Evolutionary conservation across 257 asterid species (phyloP).

Genomic region (Henckelia pumila): DNA sequence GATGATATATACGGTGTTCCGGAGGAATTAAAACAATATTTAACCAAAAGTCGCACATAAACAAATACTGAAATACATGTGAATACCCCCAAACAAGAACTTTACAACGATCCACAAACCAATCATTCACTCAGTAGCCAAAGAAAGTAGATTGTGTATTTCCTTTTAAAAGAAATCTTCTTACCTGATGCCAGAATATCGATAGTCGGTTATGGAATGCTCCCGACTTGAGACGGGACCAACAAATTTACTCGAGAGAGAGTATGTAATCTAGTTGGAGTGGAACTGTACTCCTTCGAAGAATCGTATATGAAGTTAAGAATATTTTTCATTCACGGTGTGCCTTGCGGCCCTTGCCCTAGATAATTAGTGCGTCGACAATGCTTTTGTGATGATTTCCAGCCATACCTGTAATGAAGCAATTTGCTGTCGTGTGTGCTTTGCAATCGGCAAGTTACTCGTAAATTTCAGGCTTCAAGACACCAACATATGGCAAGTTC

Average conservation of each 20-base stretch:
- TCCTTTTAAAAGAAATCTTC: not conserved
- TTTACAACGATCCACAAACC: not conserved
- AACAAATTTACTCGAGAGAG: too few relatives aligned
- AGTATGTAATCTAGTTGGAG: too few relatives aligned
- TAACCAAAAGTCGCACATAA: too few relatives aligned
- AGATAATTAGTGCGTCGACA: too few relatives aligned
- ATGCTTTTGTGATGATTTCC: not conserved
- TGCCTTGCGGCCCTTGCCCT: too few relatives aligned
- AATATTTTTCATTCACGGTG: too few relatives aligned
- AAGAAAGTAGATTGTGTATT: not conserved
- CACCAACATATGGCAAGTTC: constrained; percentile 83
- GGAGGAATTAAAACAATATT: too few relatives aligned
- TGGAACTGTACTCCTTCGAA: too few relatives aligned
- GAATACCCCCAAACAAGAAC: not conserved
- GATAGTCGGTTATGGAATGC: not conserved
- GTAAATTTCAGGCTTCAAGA: constrained; percentile 77
- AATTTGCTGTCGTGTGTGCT: not conserved
- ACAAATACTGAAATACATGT: too few relatives aligned
- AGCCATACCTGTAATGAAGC: not conserved
- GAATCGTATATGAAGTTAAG: too few relatives aligned
- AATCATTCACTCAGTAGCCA: not conserved
- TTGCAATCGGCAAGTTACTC: constrained; percentile 24
- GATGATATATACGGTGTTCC: too few relatives aligned
- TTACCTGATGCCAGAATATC: not conserved
- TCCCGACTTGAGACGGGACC: not conserved